Conservation (phyloP, 805 yeast species). For the Zygoascus biomembranicola region DNA sequence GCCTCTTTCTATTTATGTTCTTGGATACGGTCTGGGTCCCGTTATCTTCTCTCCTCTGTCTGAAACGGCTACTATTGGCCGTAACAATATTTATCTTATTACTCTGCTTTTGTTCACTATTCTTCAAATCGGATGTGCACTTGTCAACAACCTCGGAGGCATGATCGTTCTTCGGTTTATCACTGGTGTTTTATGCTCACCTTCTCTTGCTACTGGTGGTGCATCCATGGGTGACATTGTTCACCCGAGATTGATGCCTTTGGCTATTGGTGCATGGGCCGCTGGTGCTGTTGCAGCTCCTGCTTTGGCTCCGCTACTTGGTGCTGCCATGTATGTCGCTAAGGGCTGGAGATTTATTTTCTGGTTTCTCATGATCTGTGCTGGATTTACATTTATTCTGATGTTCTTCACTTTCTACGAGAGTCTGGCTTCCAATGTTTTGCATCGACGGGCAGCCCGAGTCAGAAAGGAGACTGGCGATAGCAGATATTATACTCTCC, state of each 20-base stretch:
- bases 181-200: slow-evolving; percentile 50
- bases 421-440: slow-evolving; percentile 3
- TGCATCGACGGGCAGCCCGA: slow-evolving; percentile 6
- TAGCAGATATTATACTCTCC: slow-evolving; percentile 11
- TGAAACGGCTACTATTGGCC: slow-evolving; percentile 38
- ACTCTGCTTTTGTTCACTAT: slow-evolving; percentile 41
- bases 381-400: slow-evolving; percentile 32
- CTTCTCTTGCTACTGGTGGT: slow-evolving; percentile 51
- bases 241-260: slow-evolving; percentile 32
- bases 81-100: slow-evolving; percentile 40
- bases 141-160: slow-evolving; percentile 42
- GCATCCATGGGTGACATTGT: slow-evolving; percentile 48
- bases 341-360: slow-evolving; percentile 48
- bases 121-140: slow-evolving; percentile 51
- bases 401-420: slow-evolving; percentile 8
- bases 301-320: slow-evolving; percentile 47
- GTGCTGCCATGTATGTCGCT: slow-evolving; percentile 43
- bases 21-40: slow-evolving; percentile 64
- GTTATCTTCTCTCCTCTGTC: slow-evolving; percentile 54
- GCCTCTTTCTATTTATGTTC: slow-evolving; percentile 49
- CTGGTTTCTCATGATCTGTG: slow-evolving; percentile 39
- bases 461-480: slow-evolving; percentile 45
- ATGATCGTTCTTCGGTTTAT: slow-evolving; percentile 44
- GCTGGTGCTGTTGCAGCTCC: slow-evolving; percentile 50
- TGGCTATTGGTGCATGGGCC: slow-evolving; percentile 45